Base-by-base conservation (phyloP, 768 basidiomycete species). In the Postia placenta region DNA sequence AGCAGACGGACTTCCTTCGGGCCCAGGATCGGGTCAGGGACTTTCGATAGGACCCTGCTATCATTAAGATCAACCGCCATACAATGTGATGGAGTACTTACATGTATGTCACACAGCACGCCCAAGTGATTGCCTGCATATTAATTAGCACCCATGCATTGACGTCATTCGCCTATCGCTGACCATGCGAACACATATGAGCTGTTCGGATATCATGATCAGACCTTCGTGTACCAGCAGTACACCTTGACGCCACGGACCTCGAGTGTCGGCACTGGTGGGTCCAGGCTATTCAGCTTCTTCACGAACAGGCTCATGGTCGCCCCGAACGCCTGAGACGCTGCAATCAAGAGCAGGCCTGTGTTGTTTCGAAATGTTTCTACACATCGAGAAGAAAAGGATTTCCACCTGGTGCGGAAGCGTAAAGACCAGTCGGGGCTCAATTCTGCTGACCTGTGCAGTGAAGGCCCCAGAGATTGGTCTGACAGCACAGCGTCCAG, bases 301-400 rank as follows among this genome's bases (percentile, higher is more conserved):
- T 87, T 87, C 37, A 87, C 85, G 4, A 74, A 67, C 1, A 81
- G 67, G 40, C 79, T 80, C 73, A 84, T 82, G 22, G 74, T 59
- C 5, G 81, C 72, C 20, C 81, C 74, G 61, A 83, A 81, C 6
- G 78, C 69, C 58, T 85, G 80, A 5, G 82, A 66, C 2, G 66
- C 64, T 5, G 72, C 73, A 19, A 87, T 74, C 17, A 86, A 68
- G 24, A 85, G 62, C 42, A 89, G 63, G 5, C 86, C 87, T 3
- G 69, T 64, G 63, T 88, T 87, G 40, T 55, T 60, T 36, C 57
- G 40, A 35, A 67, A 20, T n/a, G 47, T 35, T 20, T 48, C 47
- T 3, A n/a, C 25, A 24, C 30, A 52, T 19, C 19, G 26, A 9
- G 39, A 35, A 2, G 39, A 14, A 20, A 42, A 38, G 6, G 27